Conservation (phyloP, 148 eudicot genomes). For the Silene conica region DNA sequence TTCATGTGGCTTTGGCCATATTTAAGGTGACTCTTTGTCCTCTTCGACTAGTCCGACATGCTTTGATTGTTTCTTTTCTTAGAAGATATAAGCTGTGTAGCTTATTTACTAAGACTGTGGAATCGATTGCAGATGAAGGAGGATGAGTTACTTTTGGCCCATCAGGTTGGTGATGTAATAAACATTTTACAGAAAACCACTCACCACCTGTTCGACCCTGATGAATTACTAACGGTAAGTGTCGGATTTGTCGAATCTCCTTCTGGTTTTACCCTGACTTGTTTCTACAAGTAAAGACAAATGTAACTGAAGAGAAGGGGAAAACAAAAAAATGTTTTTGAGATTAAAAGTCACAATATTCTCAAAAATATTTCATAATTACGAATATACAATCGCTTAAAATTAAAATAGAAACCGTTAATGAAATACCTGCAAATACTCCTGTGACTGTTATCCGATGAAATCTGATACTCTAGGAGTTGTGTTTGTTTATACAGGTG, state of each 20-base stretch:
- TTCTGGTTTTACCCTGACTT: too few relatives aligned
- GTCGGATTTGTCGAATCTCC: not conserved
- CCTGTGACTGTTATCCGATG: not conserved
- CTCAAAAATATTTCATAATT: too few relatives aligned
- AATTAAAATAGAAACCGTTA: not conserved
- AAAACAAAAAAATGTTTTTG: too few relatives aligned
- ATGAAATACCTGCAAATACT: too few relatives aligned
- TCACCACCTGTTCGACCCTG: constrained; percentile 96
- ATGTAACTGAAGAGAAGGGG: too few relatives aligned
- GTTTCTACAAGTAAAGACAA: too few relatives aligned
- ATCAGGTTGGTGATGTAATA: constrained; percentile 88
- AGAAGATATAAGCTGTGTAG: not conserved
- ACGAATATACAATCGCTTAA: not conserved
- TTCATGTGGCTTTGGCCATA: constrained; percentile 86
- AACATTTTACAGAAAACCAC: constrained; percentile 73
- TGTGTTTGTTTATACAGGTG: constrained; percentile 44
- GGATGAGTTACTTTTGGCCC: constrained; percentile 65
- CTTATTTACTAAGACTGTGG: not conserved
- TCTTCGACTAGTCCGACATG: not conserved
- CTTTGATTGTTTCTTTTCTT: not conserved
- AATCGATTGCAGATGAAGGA: constrained; percentile 77
- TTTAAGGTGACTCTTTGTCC: constrained; percentile 53
- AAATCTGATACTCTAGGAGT: not conserved
- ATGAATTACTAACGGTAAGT: constrained; percentile 78
- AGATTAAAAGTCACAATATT: too few relatives aligned